These are phyloP conservation scores for Saururus chinensis DNA, from an alignment of 164 flowering plant species.

Conservation along the genomic window DNA sequence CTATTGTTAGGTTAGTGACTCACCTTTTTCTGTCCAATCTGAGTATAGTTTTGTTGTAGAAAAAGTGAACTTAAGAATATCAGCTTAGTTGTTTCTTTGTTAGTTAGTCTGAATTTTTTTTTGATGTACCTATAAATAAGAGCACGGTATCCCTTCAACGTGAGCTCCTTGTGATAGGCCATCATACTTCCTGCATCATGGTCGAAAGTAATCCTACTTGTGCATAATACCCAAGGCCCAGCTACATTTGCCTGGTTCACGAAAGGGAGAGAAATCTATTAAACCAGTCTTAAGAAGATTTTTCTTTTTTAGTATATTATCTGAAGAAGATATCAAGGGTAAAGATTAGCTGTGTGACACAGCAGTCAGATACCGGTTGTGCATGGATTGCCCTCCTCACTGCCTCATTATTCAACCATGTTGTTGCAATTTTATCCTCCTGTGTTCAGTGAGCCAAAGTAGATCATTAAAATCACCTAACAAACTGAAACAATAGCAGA, in stretches of 20 bases:
- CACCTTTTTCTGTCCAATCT: too few species aligned
- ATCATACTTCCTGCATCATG: conserved; percentile 97
- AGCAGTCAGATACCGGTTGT: conserved; percentile 24
- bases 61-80: too few species aligned
- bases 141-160: conserved; percentile 57
- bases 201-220: conserved; percentile 30
- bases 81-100: too few species aligned
- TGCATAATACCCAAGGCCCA: conserved; percentile 73
- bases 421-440: conserved; percentile 41
- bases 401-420: conserved; percentile 69
- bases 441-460: neutral
- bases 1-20: too few species aligned
- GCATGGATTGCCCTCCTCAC: conserved; percentile 88
- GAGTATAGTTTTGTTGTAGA: too few species aligned
- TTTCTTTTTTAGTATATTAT: too few species aligned
- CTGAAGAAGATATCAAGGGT: neutral
- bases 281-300: neutral
- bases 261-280: conserved; percentile 1
- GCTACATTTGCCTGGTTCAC: conserved; percentile 19
- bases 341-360: neutral
- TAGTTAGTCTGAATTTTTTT: too few species aligned
- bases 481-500: too few species aligned
- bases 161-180: conserved; percentile 71
- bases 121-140: conserved; percentile 65
- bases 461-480: too few species aligned